phyloP scores from a whole-genome alignment of 768 basidiomycete species.

The Mycena olivaceomarginata region DNA sequence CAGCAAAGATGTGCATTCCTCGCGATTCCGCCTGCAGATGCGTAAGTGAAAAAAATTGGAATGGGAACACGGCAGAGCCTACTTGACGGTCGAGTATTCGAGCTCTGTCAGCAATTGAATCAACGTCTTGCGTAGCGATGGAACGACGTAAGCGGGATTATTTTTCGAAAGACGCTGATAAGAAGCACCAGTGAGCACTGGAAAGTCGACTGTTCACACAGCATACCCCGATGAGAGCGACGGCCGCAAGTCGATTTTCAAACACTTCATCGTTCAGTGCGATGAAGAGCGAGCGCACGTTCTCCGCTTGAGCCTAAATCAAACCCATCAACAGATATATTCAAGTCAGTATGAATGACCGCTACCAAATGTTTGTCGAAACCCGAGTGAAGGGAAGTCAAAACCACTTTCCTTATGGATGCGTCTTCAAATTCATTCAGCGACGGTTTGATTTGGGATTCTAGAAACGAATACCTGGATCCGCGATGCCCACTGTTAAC shows the following conservation, averaged over 20 bases:
- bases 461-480: constrained; percentile 80
- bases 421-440: constrained; percentile 33
- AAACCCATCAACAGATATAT: not conserved
- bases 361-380: constrained; percentile 92
- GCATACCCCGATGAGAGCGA: constrained; percentile 84
- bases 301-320: constrained; percentile 90
- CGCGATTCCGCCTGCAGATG: constrained; percentile 82
- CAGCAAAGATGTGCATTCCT: constrained; percentile 94
- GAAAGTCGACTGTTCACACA: not conserved
- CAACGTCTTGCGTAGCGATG: constrained; percentile 94
- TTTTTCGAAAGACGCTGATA: constrained; percentile 85
- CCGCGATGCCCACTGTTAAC: constrained; percentile 95
- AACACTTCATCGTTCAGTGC: constrained; percentile 98
- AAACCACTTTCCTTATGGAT: constrained; percentile 88
- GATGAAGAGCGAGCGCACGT: constrained; percentile 97
- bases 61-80: constrained; percentile 1
- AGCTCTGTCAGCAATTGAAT: constrained; percentile 98
- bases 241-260: constrained; percentile 94
- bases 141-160: constrained; percentile 99
- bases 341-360: not conserved
- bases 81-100: constrained; percentile 94
- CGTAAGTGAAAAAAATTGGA: constrained; percentile 26
- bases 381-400: constrained; percentile 91
- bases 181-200: not conserved
- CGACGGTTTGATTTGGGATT: not conserved